These are phyloP conservation scores for Sporobolomyces pararoseus DNA, from an alignment of 768 basidiomycete genomes.

Conservation along the genomic window DNA sequence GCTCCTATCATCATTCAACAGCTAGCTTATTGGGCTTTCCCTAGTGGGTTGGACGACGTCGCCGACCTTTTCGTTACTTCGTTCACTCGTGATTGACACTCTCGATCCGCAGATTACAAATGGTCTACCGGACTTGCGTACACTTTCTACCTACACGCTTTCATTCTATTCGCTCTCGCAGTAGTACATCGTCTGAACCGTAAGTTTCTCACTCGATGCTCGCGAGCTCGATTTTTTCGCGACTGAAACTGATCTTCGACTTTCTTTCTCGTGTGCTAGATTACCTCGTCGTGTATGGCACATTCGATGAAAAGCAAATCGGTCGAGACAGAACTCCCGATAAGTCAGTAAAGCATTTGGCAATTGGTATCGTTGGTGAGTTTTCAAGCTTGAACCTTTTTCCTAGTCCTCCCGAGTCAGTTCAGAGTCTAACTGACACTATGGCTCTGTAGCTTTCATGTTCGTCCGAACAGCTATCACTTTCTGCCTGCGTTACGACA, in stretches of 20 bases:
- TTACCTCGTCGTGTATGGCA: constrained; percentile 24
- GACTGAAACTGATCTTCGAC: no score
- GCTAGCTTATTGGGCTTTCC: constrained; percentile 10
- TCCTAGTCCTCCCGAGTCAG: no score
- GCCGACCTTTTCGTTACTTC: not conserved
- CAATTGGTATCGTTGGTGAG: constrained; percentile 13
- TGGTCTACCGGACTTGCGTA: constrained; percentile 17
- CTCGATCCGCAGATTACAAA: constrained; percentile 24
- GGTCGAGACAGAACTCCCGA: constrained; percentile 34
- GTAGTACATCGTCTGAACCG: constrained; percentile 14
- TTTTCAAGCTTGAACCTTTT: no score
- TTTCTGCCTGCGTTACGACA: constrained; percentile 18
- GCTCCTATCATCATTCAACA: constrained; percentile 18
- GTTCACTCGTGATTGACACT: no score
- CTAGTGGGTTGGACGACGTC: constrained; percentile 6
- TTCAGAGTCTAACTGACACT: not conserved
- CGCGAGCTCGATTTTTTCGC: no score
- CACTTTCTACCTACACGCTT: constrained; percentile 14
- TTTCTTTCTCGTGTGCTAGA: not conserved
- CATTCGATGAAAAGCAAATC: constrained; percentile 31
- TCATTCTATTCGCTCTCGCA: constrained; percentile 22
- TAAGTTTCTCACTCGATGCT: constrained; percentile 3
- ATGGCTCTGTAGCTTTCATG: constrained; percentile 15
- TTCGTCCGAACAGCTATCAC: constrained; percentile 19
- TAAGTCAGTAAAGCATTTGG: constrained; percentile 28